Base-by-base conservation (phyloP, 148 eudicot genomes). In the Heliosperma pusillum region DNA sequence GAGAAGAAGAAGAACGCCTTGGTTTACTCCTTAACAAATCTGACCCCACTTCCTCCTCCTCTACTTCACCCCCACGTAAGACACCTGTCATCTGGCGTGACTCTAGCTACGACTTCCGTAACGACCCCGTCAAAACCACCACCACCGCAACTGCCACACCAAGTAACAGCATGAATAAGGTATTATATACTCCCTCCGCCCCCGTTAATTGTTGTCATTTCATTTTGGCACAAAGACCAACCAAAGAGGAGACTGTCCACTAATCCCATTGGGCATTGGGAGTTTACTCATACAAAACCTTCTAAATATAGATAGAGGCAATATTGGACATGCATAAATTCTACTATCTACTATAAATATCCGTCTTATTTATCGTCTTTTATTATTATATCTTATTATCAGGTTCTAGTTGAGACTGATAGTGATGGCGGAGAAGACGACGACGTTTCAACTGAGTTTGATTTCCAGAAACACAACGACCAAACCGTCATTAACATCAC, bases 21-120 rank as follows among this genome's bases (percentile, higher is more conserved):
- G 83, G 77, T 19, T 69, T 86, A 21, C 82, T 75, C 0, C 83
- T 80, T 10, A 76, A 81, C 40, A 75, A 74, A 9, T 45, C 26
- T 42, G 82, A 78, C 71, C 72, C 79, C 22, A 79, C 67, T 17
- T 63, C 77, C 11, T 63, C 67, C 17, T 62, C 75, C 69, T 17
- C 77, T 61, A n/a, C n/a, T n/a, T n/a, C 63, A 84, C 56, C 80
- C 84, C 13, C 72, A 1, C 77, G 69, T 61, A 12, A 82, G 66
- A 33, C 17, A 10, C 5, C 7, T 30, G 2, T 16, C 45, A 70
- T 88, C 1, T 82, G 88, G 82, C 74, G 91, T 25, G 93, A 82
- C 55, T 71, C 85, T 1, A 90, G 94, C 71, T 90, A 90, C 16
- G 94, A 90, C 58, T 88, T 88, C 74, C 71, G 76, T 0, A 79